Evolutionary conservation across 192 early-diverging fungal species (phyloP).

Genomic region (Backusella circina): DNA sequence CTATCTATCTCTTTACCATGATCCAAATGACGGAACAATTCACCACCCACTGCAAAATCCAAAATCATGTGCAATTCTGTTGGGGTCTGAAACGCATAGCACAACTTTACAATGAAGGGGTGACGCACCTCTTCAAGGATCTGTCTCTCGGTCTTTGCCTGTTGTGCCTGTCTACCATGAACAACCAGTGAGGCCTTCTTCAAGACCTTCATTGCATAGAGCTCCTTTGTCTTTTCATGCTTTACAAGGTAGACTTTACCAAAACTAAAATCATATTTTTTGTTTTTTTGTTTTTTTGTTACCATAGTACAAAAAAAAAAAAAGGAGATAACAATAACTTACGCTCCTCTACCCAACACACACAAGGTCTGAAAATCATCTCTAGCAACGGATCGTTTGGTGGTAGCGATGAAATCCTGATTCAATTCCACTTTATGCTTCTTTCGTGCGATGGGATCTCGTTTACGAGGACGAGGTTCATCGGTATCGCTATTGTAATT

Average conservation of each 20-base stretch:
- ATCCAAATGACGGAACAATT: conserved; percentile 84
- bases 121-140: conserved; percentile 86
- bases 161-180: conserved; percentile 68
- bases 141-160: conserved; percentile 80
- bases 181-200: conserved; percentile 83
- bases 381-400: conserved; percentile 32
- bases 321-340: conserved; percentile 19
- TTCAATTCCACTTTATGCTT: conserved; percentile 38
- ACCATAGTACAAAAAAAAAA: not conserved
- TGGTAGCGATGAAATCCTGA: conserved; percentile 27
- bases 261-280: conserved; percentile 44
- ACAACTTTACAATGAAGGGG: conserved; percentile 92
- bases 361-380: conserved; percentile 47
- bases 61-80: conserved; percentile 83
- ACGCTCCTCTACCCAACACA: conserved; percentile 51
- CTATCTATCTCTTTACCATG: conserved; percentile 48
- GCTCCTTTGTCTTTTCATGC: conserved; percentile 47
- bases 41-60: conserved; percentile 86
- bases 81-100: conserved; percentile 90
- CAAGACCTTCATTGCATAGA: conserved; percentile 93
- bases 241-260: conserved; percentile 83
- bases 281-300: not conserved
- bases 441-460: not conserved
- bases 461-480: conserved; percentile 20
- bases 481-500: conserved; percentile 30